Conservation (phyloP, 2,329 filamentous ascomycete species). For the Bipolaris bicolor region DNA sequence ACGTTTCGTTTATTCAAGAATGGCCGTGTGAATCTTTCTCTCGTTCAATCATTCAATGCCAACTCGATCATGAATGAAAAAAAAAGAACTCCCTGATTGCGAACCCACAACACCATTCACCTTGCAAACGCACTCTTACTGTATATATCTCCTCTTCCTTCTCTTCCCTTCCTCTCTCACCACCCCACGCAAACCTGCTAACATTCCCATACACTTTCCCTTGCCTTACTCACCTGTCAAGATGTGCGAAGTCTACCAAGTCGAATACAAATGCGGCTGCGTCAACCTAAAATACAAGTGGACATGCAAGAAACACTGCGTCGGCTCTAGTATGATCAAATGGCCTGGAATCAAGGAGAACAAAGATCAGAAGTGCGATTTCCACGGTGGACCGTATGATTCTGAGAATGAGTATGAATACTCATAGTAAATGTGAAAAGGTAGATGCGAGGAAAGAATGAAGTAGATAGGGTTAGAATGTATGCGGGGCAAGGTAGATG, state of each 20-base stretch:
- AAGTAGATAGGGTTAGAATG: no score
- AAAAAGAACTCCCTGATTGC: not conserved
- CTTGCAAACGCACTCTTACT: not conserved
- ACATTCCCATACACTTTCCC: not conserved
- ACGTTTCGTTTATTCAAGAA: no score
- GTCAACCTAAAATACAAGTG: not conserved
- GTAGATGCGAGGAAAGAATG: not conserved
- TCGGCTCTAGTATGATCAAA: not conserved
- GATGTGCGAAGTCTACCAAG: constrained; percentile 2
- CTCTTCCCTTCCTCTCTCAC: not conserved
- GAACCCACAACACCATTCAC: not conserved
- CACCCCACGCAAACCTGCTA: not conserved
- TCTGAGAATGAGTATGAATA: constrained; percentile 1
- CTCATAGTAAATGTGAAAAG: not conserved
- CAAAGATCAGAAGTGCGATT: not conserved
- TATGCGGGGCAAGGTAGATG: no score
- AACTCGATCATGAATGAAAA: not conserved
- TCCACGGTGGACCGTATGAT: not conserved
- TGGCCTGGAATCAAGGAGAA: not conserved
- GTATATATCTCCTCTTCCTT: not conserved
- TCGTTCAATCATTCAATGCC: not conserved
- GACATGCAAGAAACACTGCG: not conserved
- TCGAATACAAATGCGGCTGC: constrained; percentile 5
- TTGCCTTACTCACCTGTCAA: not conserved
- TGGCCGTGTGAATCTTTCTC: no score